These are phyloP conservation scores for Cladosporium sp. DNA, from an alignment of 2,329 filamentous ascomycete genomes.

Conservation along the genomic window DNA sequence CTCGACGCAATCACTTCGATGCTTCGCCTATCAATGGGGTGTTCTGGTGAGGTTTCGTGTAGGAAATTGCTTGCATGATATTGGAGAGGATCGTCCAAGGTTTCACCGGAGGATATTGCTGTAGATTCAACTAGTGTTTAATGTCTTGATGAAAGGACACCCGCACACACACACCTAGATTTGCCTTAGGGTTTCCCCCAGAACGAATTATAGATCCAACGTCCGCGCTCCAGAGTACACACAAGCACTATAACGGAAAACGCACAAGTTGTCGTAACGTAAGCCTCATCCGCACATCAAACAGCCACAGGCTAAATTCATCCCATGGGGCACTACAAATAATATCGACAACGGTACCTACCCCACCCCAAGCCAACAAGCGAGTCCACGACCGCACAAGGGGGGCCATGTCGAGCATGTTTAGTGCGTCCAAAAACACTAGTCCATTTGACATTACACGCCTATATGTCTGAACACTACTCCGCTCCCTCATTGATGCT, in stretches of 20 bases:
- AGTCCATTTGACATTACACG: not conserved
- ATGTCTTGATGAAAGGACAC: not conserved
- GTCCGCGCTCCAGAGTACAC: too few species aligned
- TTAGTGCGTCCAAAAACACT: not conserved
- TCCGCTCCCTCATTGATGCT: not conserved
- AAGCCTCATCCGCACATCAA: not conserved
- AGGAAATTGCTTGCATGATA: not conserved
- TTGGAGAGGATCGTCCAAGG: not conserved
- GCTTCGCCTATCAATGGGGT: constrained; percentile 2
- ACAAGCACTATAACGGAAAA: not conserved
- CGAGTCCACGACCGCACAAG: not conserved
- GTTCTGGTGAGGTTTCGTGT: not conserved
- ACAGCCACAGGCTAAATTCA: not conserved
- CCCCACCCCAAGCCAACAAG: constrained; percentile 2
- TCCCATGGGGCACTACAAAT: not conserved
- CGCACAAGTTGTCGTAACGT: not conserved
- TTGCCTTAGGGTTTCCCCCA: not conserved
- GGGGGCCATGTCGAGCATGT: not conserved
- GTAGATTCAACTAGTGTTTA: not conserved
- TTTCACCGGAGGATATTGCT: not conserved
- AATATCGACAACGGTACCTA: not conserved
- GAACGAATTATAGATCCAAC: not conserved
- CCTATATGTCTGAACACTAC: not conserved
- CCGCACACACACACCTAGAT: not conserved
- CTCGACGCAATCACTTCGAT: not conserved